These are phyloP conservation scores for Aspergillus novofumigatus DNA, from an alignment of 2,329 filamentous ascomycete species.

Conservation along the genomic window DNA sequence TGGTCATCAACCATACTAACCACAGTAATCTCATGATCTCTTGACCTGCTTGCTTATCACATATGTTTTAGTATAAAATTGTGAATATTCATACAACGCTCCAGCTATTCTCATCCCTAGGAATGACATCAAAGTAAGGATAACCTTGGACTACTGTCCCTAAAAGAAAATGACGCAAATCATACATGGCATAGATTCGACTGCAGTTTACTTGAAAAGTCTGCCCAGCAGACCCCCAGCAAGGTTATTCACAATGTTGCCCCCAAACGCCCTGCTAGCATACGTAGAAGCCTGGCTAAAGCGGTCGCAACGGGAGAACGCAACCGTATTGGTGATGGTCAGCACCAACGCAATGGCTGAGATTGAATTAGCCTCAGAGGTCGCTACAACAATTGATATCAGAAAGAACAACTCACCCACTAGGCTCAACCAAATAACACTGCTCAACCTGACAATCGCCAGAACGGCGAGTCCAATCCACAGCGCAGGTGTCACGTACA, in stretches of 20 bases:
- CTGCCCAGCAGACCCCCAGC: constrained; percentile 53
- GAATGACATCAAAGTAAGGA: background rate
- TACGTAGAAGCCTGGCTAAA: constrained; percentile 57
- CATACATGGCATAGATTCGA: background rate
- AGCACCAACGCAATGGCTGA: constrained; percentile 47
- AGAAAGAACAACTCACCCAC: constrained; percentile 39
- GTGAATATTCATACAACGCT: background rate
- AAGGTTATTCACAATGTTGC: constrained; percentile 52
- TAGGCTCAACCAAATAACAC: constrained; percentile 49
- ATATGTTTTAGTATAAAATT: background rate
- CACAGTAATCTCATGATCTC: background rate
- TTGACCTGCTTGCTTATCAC: background rate
- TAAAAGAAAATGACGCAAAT: background rate
- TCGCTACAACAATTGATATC: background rate
- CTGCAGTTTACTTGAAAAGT: constrained; percentile 44
- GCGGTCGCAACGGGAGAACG: constrained; percentile 49
- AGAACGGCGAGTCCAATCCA: constrained; percentile 48
- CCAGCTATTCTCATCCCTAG: background rate
- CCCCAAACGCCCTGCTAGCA: constrained; percentile 53
- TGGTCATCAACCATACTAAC: background rate
- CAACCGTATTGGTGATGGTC: constrained; percentile 50
- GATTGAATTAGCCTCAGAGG: constrained; percentile 2
- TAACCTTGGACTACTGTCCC: constrained; percentile 1
- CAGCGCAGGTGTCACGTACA: constrained; percentile 45
- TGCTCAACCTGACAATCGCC: constrained; percentile 44